Evolutionary conservation across 176 grass and related monocot genomes (phyloP), one percentile per base, ranked within the genome.

Genomic region (Bothriochloa decipiens): DNA sequence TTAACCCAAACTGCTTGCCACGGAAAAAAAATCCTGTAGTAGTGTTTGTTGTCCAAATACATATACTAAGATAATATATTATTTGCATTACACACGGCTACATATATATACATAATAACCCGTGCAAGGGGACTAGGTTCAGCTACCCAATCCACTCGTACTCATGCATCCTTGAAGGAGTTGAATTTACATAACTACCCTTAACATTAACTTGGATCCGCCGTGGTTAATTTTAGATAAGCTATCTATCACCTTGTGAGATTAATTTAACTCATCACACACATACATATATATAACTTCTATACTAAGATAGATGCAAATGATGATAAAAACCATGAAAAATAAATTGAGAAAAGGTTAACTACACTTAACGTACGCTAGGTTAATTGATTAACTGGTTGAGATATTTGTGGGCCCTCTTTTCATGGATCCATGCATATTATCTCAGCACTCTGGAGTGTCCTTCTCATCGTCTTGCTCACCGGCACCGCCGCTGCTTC

Each of bases 391-490:
- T 50, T 68, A 83, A 82, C 46, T 32, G 8, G 60, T 3, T 68
- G 79, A 74, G 47, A 49, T 64, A 14, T 7, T 42, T 2, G 15
- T 11, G 14, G 43, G 14, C 1, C 23, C 6, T 5, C 16, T 32
- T 81, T 66, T 61, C 32, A 63, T 17, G 7, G n/a, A 49, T 17
- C 22, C 52, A 40, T 52, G 49, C 29, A 39, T 67, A 16, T 39
- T 82, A 47, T 79, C 11, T 89, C 70, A 61, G 49, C 27, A 27
- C 8, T 58, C 66, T 15, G 61, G 7, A 42, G 45, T 76, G 76
- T 10, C 33, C 22, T 91, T 94, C 18, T 86, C 73, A 39, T 79
- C 63, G 7, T 85, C 65, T 22, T 81, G 76, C 46, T 77, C 41
- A 42, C 41, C 8, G 41, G 76, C 37, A n/a, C 42, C 62, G 12